Evolutionary conservation across 2,329 filamentous ascomycete genomes (phyloP), one percentile per base, ranked within the genome.

Genomic region (Diplocarpon rosae): DNA sequence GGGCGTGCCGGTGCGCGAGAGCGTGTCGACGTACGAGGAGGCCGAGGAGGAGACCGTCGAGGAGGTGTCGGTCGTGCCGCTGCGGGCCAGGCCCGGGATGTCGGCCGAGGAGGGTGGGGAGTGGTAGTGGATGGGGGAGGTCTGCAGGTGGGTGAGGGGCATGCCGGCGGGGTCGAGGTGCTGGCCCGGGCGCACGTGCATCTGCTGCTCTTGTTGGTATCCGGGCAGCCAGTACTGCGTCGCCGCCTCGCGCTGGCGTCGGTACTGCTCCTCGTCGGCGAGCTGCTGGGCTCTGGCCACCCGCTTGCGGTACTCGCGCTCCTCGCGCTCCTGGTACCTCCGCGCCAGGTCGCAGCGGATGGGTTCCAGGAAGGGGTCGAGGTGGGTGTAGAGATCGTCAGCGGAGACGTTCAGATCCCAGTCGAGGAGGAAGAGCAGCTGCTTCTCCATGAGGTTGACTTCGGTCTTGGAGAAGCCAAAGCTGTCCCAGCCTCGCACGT

Each of bases 371-470:
- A 96, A 96, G 34, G 76, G 76, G 56, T 95, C 87, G 33, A 96
- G 74, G 64, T 95, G 85, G 54, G 72, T 73, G 69, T 94, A 87
- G 35, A 98, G 80, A 58, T 96, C 88, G 45, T 89, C 74, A 60
- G 88, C 79, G 34, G 73, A 80, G 60, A 98, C 88, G 55, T 85
- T 77, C 49, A 95, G 77, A 55, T 98, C 87, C 87, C 89, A 98
- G 63, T 95, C 85, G 37, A 98, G 74, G 35, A 98, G 76, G 70
- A 87, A 92, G 42, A 98, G 81, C 27, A 98, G 76, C 68, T 98
- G 92, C 75, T 94, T 93, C 75, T 98, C 92, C 92, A 98, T 98
- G 51, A 96, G 75, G 71, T 98, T 98, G 59, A 98, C 92, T 69
- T 98, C 92, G 30, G 86, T 92, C 55, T 89, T 75, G 59, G 81